Base-by-base conservation (phyloP, 208 protist genomes). In the Phytomonas sp. region DNA sequence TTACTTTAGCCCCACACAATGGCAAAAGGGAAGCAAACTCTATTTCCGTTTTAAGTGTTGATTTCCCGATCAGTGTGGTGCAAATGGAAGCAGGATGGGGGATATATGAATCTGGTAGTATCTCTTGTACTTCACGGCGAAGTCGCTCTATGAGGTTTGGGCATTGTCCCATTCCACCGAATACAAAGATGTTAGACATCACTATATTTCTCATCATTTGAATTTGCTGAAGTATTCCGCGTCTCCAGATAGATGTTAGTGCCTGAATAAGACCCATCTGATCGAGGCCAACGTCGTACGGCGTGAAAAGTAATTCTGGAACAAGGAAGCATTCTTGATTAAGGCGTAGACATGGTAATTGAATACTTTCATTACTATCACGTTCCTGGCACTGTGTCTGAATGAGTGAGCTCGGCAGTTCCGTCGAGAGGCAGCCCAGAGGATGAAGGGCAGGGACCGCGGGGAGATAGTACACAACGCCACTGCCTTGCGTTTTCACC, bases 281-380 rank as follows among this genome's bases (percentile, higher is more conserved):
- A 13, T 78, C 66, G 32, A 92, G 59, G 4, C 86, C 89, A 0
- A 89, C 78, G 62, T 88, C 84, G 7, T 40, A 70, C 13, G 89
- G 89, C 8, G 78, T 79, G 74, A 95, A 95, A 64, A 95, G 78
- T 59, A 95, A 74, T 75, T 92, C 87, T 3, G 89, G 87, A 31
- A 95, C 84, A 59, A 88, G 53, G 71, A 88, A 89, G 32, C 81
- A 79, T 66, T 93, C 89, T 34, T 92, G 87, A 3, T 67, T 56
- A n/a, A 95, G 81, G 6, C 69, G 66, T 23, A 94, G 60, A 56
- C 31, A 23, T 64, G 31, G 60, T 17, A 64, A 43, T 23, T 51
- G 40, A 17, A 15, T 17, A 17, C 40, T 51, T 79, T 70, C 68
- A 73, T 66, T 11, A 66, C 65, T 11, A 32, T 30, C 29, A 61